A percentile compares a stretch with the other conserved stretches of the same genome.
Conservation (phyloP, 2,329 filamentous ascomycete species). For the Fusarium sp. region DNA sequence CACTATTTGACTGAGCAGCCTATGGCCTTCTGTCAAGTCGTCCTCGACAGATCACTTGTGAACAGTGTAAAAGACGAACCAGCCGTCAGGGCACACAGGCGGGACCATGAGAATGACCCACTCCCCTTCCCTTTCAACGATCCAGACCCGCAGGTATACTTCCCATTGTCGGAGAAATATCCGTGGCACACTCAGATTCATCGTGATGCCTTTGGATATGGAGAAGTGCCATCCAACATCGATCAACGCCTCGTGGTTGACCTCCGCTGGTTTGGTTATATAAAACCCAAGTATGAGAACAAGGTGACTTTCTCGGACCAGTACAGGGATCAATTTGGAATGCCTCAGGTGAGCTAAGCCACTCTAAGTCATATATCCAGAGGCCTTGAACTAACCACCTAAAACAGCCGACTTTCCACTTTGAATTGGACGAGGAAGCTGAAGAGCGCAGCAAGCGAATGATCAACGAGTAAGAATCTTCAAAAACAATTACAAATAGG, state of each 20-base stretch:
- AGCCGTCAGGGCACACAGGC: not conserved
- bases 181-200: conserved; percentile 21
- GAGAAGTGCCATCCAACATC: not conserved
- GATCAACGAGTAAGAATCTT: conserved; percentile 1
- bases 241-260: conserved; percentile 11
- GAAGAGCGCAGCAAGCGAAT: conserved; percentile 1
- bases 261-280: conserved; percentile 22
- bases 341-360: conserved; percentile 6
- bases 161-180: conserved; percentile 11
- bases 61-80: not conserved
- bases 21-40: conserved; percentile 12
- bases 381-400: not conserved
- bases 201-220: conserved; percentile 14
- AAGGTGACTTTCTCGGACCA: conserved; percentile 2
- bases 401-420: conserved; percentile 16
- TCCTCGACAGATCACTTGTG: not conserved
- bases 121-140: conserved; percentile 14
- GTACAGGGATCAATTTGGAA: conserved; percentile 1
- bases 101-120: not conserved
- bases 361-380: fast-evolving
- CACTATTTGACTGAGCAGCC: conserved; percentile 18
- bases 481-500: not conserved
- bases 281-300: not conserved
- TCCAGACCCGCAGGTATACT: conserved; percentile 9
- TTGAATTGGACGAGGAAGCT: not conserved